Evolutionary conservation across 2,329 filamentous ascomycete species (phyloP).

Genomic region (Talaromyces sp.): DNA sequence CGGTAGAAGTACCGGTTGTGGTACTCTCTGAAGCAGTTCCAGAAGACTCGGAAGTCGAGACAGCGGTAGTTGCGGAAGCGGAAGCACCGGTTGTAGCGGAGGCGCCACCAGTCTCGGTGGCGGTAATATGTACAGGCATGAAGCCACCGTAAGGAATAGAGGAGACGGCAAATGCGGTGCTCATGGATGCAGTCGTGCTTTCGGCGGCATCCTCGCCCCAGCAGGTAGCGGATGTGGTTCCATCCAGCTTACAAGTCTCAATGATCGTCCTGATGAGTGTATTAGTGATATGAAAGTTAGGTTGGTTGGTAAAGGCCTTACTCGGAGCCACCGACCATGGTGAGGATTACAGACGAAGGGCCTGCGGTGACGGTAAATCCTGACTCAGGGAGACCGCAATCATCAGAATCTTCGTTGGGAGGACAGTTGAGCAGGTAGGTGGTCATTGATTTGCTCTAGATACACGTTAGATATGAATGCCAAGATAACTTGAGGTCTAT

Average conservation of each 20-base stretch:
- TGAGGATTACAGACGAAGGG: not conserved
- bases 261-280: too few species aligned
- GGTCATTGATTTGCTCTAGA: conserved; percentile 19
- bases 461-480: too few species aligned
- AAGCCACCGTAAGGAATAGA: conserved; percentile 7
- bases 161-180: not conserved
- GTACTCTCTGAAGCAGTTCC: too few species aligned
- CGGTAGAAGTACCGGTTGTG: too few species aligned
- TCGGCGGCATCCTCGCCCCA: too few species aligned
- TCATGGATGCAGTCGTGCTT: too few species aligned
- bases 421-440: conserved; percentile 25
- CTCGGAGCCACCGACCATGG: too few species aligned
- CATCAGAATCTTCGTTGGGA: not conserved
- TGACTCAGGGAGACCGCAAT: conserved; percentile 12
- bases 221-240: too few species aligned
- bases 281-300: too few species aligned
- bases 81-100: conserved; percentile 10
- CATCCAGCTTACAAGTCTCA: too few species aligned
- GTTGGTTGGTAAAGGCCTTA: too few species aligned
- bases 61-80: not conserved
- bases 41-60: conserved; percentile 3
- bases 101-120: not conserved
- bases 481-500: too few species aligned
- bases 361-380: conserved; percentile 16
- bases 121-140: conserved; percentile 9